Evolutionary conservation across 2,329 filamentous ascomycete genomes (phyloP).

Genomic region (Amphichorda felina): DNA sequence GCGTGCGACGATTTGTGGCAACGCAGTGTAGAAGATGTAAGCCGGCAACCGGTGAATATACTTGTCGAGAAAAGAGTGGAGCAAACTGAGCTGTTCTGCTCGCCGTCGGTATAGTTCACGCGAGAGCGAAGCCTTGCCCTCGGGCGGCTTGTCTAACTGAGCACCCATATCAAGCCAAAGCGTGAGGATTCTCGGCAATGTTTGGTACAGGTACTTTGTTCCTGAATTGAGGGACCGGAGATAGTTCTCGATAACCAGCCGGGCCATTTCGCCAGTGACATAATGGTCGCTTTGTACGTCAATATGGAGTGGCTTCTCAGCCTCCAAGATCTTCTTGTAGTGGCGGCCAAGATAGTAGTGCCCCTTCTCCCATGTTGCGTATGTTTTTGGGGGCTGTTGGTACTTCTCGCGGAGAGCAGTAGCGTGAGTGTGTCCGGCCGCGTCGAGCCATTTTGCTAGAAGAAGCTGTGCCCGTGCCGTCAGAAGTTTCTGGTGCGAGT

Average conservation of each 20-base stretch:
- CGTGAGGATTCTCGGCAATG: constrained; percentile 79
- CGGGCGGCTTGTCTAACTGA: constrained; percentile 51
- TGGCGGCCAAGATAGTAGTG: constrained; percentile 95
- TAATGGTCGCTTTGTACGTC: constrained; percentile 69
- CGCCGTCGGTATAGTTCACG: constrained; percentile 42
- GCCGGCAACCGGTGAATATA: constrained; percentile 62
- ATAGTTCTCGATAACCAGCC: constrained; percentile 89
- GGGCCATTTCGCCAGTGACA: constrained; percentile 71
- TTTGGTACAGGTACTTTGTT: constrained; percentile 94
- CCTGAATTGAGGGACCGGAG: constrained; percentile 76
- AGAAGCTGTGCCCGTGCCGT: constrained; percentile 75
- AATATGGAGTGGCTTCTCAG: constrained; percentile 65
- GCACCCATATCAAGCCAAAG: constrained; percentile 89
- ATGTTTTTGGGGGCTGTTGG: constrained; percentile 62
- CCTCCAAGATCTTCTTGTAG: constrained; percentile 92
- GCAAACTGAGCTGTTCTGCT: constrained; percentile 51
- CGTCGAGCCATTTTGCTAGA: constrained; percentile 93
- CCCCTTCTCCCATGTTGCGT: constrained; percentile 79
- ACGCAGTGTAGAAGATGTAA: constrained; percentile 68
- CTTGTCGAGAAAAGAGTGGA: constrained; percentile 69
- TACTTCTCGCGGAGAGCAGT: constrained; percentile 71
- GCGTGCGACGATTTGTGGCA: constrained; percentile 91
- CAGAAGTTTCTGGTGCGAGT: constrained; percentile 44
- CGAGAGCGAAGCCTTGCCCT: constrained; percentile 40
- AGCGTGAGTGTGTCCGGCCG: constrained; percentile 84